phyloP scores from a whole-genome alignment of 441 rosid species.

The Euphorbia celastroides region DNA sequence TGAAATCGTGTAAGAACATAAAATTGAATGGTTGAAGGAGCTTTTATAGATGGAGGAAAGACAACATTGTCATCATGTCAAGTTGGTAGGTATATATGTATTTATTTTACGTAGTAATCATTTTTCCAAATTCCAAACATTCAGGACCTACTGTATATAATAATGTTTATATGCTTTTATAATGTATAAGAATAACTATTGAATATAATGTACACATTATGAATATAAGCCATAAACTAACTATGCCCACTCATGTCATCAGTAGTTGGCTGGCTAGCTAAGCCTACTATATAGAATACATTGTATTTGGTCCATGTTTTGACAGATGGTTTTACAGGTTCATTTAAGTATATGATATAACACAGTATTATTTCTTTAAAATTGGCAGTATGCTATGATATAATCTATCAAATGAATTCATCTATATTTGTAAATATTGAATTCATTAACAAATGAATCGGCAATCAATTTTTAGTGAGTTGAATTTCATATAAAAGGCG shows the following conservation, averaged over 20 bases:
- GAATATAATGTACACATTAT: no score
- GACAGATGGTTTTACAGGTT: background rate
- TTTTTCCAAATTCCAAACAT: conserved; percentile 2
- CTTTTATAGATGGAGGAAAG: no score
- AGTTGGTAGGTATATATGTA: background rate
- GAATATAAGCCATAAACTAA: no score
- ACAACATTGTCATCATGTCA: background rate
- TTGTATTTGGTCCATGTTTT: background rate
- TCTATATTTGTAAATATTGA: no score
- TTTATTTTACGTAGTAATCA: background rate
- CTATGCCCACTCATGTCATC: background rate
- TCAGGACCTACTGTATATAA: background rate
- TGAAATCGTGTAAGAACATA: no score
- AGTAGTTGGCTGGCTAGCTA: background rate
- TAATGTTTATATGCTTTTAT: background rate
- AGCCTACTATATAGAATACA: background rate
- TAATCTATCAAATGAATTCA: no score
- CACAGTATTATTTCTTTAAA: no score
- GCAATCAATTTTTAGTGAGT: background rate
- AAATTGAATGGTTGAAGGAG: no score
- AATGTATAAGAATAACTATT: no score
- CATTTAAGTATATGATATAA: background rate
- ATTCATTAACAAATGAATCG: background rate
- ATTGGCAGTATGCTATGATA: no score
- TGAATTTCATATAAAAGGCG: background rate